Evolutionary conservation across 208 protist species (phyloP).

Genomic region (Trypanosoma rangeli): DNA sequence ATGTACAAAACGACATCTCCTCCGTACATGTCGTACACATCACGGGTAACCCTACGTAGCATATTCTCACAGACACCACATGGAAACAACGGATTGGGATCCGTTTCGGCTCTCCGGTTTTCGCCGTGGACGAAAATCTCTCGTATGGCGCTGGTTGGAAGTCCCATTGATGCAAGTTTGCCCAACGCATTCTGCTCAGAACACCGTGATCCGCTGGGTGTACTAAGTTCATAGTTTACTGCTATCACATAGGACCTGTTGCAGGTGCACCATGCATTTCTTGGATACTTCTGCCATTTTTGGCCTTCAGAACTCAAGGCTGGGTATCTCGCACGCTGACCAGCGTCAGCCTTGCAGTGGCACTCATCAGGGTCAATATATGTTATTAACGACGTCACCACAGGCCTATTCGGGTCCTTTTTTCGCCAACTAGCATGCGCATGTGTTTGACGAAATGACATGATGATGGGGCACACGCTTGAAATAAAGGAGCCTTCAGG

Average conservation of each 20-base stretch:
- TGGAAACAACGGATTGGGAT: constrained; percentile 88
- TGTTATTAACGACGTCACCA: constrained; percentile 88
- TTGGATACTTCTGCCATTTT: constrained; percentile 12
- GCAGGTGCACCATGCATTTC: constrained; percentile 77
- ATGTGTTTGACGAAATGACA: constrained; percentile 39
- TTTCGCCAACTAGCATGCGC: constrained; percentile 88
- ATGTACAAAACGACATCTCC: constrained; percentile 85
- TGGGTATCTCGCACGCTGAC: not conserved
- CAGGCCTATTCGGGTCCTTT: constrained; percentile 70
- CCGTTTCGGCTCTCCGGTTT: constrained; percentile 45
- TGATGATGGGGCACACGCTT: constrained; percentile 43
- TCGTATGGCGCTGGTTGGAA: constrained; percentile 75
- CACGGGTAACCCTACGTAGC: constrained; percentile 79
- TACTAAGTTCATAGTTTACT: constrained; percentile 92
- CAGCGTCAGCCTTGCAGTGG: constrained; percentile 30
- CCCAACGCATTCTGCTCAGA: constrained; percentile 91
- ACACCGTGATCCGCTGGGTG: constrained; percentile 86
- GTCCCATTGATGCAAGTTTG: constrained; percentile 71
- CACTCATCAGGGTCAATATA: constrained; percentile 76
- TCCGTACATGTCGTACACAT: constrained; percentile 65
- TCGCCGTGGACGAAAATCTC: constrained; percentile 87
- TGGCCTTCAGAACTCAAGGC: not conserved
- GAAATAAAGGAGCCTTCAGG: constrained; percentile 52
- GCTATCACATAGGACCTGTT: constrained; percentile 61
- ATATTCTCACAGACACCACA: constrained; percentile 92